Base-by-base conservation (phyloP, 2,329 filamentous ascomycete genomes). In the Sclerotinia sclerotiorum region DNA sequence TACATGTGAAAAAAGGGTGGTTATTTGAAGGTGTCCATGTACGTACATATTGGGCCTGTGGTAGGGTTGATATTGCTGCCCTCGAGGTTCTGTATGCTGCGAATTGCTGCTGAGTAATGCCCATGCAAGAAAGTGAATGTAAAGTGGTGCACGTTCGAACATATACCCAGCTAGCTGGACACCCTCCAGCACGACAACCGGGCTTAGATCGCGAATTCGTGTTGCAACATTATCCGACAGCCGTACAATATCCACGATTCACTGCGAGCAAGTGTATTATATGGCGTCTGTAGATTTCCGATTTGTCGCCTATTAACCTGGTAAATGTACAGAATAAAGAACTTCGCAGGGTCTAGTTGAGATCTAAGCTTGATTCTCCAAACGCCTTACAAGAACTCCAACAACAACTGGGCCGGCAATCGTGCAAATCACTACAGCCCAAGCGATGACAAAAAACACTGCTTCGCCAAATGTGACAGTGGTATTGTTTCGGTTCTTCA, bases 401-500 rank as follows among this genome's bases (percentile, higher is more conserved):
- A 85, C 80, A 11, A 75, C 77, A 0, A 86, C 68, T 0, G 85
- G 84, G 0, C 85, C 84, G 6, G 83, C 65, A 17, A 87, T 79
- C 0, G 85, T 87, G 71, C 85, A 87, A 11, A 87, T 72, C 0
- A 84, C 79, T 35, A 87, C 84, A 2, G 84, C 85, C 85, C 84
- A 87, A 0, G 82, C 82, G 0, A 84, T 79, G n/a, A 86, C 77
- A 0, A 86, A 77, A 65, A 85, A 87, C 0, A 85, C 75, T 27
- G 83, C 78, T 44, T 72, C 70, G 15, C 67, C 60, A 13, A 63
- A 70, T 29, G 48, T 62, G 10, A 67, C 32, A 10, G n/a, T 54
- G 24, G 29, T 56, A 54, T 66, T 62, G 49, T 69, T 57, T n/a
- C 21, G 35, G 8, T 46, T 39, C 32, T 65, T 68, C n/a, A 73